A percentile compares a stretch with the other conserved stretches of the same genome.
Conservation (phyloP, 495 filamentous ascomycete species). For the Trichoderma virens region DNA sequence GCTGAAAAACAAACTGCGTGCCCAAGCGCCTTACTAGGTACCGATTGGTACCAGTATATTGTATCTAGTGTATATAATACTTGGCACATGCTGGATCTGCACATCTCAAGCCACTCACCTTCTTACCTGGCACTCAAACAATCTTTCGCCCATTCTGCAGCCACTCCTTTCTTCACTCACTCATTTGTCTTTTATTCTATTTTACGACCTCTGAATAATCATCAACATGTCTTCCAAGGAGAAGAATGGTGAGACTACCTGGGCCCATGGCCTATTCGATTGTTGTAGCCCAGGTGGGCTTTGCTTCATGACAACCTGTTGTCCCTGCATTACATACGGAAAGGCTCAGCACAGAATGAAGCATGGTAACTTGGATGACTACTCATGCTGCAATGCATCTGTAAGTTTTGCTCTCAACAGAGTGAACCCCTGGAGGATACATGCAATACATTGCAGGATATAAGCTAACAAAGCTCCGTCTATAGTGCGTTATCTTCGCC, state of each 20-base stretch:
- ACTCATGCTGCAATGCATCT: conserved; percentile 34
- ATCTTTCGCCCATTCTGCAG: background rate
- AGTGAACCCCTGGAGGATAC: background rate
- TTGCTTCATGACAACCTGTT: conserved; percentile 29
- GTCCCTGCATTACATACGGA: conserved; percentile 41
- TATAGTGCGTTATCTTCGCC: conserved; percentile 29
- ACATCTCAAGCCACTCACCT: too few relatives aligned
- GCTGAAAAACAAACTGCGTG: background rate
- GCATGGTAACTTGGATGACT: conserved; percentile 29
- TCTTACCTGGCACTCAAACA: too few relatives aligned
- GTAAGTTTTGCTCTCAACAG: conserved; percentile 20
- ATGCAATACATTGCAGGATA: background rate
- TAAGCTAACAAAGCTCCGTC: background rate
- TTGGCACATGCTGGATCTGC: background rate
- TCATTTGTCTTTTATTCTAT: background rate
- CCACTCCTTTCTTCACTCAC: background rate
- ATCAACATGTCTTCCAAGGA: background rate
- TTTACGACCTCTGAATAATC: background rate
- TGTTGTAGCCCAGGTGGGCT: conserved; percentile 32
- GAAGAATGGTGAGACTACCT: conserved; percentile 14
- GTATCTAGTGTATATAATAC: background rate
- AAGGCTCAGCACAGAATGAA: conserved; percentile 38
- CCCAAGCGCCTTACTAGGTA: background rate
- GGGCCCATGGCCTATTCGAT: conserved; percentile 22
- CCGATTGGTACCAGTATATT: too few relatives aligned